These are phyloP conservation scores for Cornus florida DNA, from an alignment of 148 eudicot species.

Conservation along the genomic window DNA sequence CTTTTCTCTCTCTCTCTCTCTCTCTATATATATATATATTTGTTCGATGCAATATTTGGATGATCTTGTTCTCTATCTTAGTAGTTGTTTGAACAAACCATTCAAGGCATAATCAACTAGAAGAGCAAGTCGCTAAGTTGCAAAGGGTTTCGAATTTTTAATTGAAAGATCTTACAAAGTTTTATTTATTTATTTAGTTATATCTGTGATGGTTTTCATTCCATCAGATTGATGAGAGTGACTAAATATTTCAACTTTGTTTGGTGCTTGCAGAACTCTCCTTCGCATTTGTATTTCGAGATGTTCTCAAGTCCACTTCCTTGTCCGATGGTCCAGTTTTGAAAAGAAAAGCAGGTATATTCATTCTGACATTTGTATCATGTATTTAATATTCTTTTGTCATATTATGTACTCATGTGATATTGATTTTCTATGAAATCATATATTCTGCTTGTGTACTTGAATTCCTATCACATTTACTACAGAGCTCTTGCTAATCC, in stretches of 20 bases:
- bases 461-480: not conserved
- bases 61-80: not conserved
- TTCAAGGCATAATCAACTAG: not conserved
- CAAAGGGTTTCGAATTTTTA: not conserved
- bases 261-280: conserved; percentile 62
- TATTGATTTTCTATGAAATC: not conserved
- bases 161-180: too few species aligned
- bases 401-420: not conserved
- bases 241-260: conserved; percentile 17
- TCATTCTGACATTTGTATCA: not conserved
- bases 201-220: not conserved
- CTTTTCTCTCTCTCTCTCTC: not conserved
- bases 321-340: conserved; percentile 26
- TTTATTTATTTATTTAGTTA: too few species aligned
- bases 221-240: not conserved
- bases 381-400: not conserved
- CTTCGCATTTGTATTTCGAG: conserved; percentile 84
- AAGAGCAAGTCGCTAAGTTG: not conserved
- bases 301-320: conserved; percentile 51
- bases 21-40: not conserved
- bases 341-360: too few species aligned
- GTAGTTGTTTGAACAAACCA: not conserved
- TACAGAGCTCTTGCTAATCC: not conserved
- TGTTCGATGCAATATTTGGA: not conserved
- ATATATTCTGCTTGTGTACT: not conserved